Evolutionary conservation across 2,329 filamentous ascomycete genomes (phyloP).

Genomic region (Tricladium varicosporioides): DNA sequence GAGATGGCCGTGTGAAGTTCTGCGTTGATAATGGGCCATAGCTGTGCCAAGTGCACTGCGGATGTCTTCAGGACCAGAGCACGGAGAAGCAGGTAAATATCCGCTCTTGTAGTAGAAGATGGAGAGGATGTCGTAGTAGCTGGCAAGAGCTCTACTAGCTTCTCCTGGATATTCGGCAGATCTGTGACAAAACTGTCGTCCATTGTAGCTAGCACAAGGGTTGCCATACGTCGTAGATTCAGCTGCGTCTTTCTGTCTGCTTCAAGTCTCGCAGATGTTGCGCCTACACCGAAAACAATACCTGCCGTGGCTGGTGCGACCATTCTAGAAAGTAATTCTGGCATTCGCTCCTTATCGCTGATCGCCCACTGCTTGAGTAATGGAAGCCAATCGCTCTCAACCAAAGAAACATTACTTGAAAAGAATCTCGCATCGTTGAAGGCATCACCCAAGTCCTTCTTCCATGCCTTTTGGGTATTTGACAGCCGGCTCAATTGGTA

Average conservation of each 20-base stretch:
- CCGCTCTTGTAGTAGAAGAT: conserved; percentile 82
- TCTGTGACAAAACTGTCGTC: conserved; percentile 79
- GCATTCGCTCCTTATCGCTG: conserved; percentile 83
- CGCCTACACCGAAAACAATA: conserved; percentile 98
- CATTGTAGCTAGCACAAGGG: conserved; percentile 73
- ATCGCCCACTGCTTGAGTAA: conserved; percentile 81
- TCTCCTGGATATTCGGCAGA: conserved; percentile 71
- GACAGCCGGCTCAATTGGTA: conserved; percentile 75
- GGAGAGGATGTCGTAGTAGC: conserved; percentile 88
- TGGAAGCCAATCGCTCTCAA: conserved; percentile 75
- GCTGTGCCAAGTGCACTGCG: conserved; percentile 72
- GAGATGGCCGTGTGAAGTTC: conserved; percentile 80
- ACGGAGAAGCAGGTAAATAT: conserved; percentile 85
- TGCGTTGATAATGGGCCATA: conserved; percentile 88
- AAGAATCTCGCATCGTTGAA: conserved; percentile 92
- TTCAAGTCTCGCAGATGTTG: conserved; percentile 88
- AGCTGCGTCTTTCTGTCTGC: conserved; percentile 91
- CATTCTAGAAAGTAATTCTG: conserved; percentile 76
- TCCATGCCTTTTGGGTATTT: conserved; percentile 85
- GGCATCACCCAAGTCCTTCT: conserved; percentile 85
- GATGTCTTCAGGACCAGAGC: conserved; percentile 78
- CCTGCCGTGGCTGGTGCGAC: conserved; percentile 86
- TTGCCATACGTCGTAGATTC: conserved; percentile 78
- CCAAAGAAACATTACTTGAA: conserved; percentile 60
- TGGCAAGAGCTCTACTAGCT: conserved; percentile 79